Conservation (phyloP, 2,329 filamentous ascomycete genomes). For the Piedraia hortae region DNA sequence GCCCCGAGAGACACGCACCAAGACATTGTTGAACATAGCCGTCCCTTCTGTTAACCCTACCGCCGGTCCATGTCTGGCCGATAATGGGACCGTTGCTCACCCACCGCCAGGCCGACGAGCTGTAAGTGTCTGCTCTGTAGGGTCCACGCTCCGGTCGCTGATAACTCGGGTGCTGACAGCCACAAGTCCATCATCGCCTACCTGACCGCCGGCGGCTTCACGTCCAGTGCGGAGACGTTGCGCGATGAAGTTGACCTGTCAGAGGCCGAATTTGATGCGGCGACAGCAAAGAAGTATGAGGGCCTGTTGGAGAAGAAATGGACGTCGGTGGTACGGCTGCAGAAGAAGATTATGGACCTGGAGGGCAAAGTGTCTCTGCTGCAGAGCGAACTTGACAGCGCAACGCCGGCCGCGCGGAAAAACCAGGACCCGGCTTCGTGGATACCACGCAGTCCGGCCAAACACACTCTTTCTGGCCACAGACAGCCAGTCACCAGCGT, state of each 20-base stretch:
- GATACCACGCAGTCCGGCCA: conserved; percentile 59
- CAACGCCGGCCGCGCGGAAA: conserved; percentile 43
- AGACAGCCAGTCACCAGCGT: conserved; percentile 59
- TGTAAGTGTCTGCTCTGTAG: conserved; percentile 28
- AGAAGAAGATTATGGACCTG: conserved; percentile 96
- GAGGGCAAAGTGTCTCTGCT: conserved; percentile 46
- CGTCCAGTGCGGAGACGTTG: conserved; percentile 40
- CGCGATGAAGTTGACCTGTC: conserved; percentile 51
- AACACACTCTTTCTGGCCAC: conserved; percentile 63
- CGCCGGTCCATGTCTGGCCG: too few species aligned
- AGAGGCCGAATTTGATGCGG: conserved; percentile 41
- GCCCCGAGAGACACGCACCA: too few species aligned
- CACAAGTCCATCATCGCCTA: conserved; percentile 90
- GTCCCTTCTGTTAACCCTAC: too few species aligned
- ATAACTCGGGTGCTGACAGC: conserved; percentile 21
- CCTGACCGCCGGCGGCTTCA: conserved; percentile 43
- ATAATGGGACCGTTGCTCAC: conserved; percentile 61
- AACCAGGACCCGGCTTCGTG: conserved; percentile 67
- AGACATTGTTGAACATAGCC: too few species aligned
- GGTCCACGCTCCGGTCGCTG: conserved; percentile 2
- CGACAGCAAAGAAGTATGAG: conserved; percentile 80
- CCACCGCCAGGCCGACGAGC: conserved; percentile 59
- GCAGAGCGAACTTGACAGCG: conserved; percentile 61
- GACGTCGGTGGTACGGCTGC: conserved; percentile 79
- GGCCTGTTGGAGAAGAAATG: conserved; percentile 91